phyloP scores from a whole-genome alignment of 805 yeast genomes.

The Wickerhamiella azyma region DNA sequence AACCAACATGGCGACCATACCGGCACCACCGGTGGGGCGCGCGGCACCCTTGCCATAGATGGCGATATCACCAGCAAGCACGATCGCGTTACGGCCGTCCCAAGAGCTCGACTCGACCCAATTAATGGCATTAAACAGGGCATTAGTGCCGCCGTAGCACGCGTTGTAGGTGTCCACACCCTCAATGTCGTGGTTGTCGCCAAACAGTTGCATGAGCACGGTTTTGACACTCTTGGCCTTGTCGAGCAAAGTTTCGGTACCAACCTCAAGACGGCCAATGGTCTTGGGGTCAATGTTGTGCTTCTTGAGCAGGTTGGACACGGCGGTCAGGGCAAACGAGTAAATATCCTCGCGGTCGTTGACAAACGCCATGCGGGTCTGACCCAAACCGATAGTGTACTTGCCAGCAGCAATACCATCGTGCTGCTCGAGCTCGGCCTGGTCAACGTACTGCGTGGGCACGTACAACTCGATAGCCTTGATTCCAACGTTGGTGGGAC shows the following conservation, averaged over 20 bases:
- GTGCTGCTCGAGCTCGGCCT: constrained; percentile 68
- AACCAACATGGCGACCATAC: constrained; percentile 83
- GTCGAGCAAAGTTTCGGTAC: constrained; percentile 93
- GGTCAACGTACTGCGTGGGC: constrained; percentile 72
- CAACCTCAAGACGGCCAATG: constrained; percentile 93
- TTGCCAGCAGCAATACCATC: constrained; percentile 88
- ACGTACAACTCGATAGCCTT: constrained; percentile 89
- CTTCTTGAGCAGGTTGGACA: constrained; percentile 61
- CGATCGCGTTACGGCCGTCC: constrained; percentile 98
- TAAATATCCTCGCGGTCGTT: constrained; percentile 95
- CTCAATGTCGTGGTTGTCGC: constrained; percentile 79
- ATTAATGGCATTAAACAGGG: constrained; percentile 82
- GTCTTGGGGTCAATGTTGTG: constrained; percentile 66
- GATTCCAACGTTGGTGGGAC: constrained; percentile 82
- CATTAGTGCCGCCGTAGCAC: constrained; percentile 97
- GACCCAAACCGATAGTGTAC: constrained; percentile 97
- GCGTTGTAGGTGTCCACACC: constrained; percentile 95
- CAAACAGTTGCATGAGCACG: constrained; percentile 86
- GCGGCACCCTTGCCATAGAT: constrained; percentile 95
- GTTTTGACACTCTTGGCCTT: constrained; percentile 95
- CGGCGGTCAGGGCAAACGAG: constrained; percentile 84
- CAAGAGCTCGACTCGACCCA: constrained; percentile 93
- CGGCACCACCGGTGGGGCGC: constrained; percentile 99
- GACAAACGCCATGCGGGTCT: constrained; percentile 94
- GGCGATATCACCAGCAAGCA: constrained; percentile 96